A percentile compares a stretch with the other conserved stretches of the same genome.
Evolutionary conservation across 108 stramenopile genomes (phyloP).

Genomic region (Pelagomonas calceolata): DNA sequence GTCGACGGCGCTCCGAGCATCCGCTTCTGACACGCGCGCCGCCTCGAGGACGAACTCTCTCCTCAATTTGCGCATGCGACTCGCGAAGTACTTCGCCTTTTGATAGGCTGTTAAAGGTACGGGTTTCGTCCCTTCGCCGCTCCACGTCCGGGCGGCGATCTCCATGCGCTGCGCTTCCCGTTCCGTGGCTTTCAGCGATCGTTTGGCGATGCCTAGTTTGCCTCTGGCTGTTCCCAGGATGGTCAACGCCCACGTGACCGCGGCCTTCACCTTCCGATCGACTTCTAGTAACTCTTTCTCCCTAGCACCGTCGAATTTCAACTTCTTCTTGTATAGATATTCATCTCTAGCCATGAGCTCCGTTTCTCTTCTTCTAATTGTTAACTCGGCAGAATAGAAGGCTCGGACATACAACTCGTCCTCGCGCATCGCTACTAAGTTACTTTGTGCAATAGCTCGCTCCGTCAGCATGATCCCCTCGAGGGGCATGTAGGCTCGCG

Average conservation of each 20-base stretch:
- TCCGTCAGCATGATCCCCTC: conserved; percentile 24
- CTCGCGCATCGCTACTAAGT: conserved; percentile 21
- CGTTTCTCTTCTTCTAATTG: conserved; percentile 1
- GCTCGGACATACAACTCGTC: conserved; percentile 13
- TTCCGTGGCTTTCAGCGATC: conserved; percentile 6
- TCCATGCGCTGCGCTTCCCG: conserved; percentile 11
- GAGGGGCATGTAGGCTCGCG: conserved; percentile 29
- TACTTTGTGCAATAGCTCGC: conserved; percentile 20
- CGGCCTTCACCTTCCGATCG: not conserved
- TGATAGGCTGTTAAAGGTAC: conserved; percentile 7
- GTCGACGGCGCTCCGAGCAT: conserved; percentile 1
- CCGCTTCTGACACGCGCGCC: conserved; percentile 6
- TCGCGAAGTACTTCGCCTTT: conserved; percentile 10
- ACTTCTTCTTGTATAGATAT: conserved; percentile 10
- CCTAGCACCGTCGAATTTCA: conserved; percentile 12
- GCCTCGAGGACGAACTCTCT: conserved; percentile 7
- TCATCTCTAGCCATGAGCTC: conserved; percentile 19
- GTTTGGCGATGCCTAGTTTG: conserved; percentile 1
- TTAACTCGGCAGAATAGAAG: conserved; percentile 18
- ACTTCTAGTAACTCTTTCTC: conserved; percentile 8
- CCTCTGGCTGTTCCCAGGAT: not conserved
- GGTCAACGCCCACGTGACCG: not conserved
- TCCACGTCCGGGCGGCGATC: conserved; percentile 14
- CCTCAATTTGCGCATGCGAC: not conserved
- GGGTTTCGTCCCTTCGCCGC: conserved; percentile 14